Base-by-base conservation (phyloP, 306 rosid genomes). In the Styphnolobium japonicum region DNA sequence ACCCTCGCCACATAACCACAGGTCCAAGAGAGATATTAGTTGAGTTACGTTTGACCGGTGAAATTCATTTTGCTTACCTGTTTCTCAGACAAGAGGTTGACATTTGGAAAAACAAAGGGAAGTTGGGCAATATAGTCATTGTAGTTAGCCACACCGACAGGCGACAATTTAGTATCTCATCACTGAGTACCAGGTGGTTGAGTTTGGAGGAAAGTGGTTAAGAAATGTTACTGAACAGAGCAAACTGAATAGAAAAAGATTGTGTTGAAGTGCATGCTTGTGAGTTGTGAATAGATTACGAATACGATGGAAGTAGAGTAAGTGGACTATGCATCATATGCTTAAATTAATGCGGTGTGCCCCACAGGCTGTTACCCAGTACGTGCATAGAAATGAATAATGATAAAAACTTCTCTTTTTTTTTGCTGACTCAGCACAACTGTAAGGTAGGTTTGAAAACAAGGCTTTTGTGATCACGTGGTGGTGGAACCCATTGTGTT, bases 351-450 rank as follows among this genome's bases (percentile, higher is more conserved):
- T n/a, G n/a, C n/a, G n/a, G n/a, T n/a, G n/a, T n/a, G n/a, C n/a
- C n/a, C n/a, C n/a, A n/a, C 77, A 79, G 73, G 76, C 67, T 77
- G 55, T 66, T 63, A 33, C 5, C 10, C n/a, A n/a, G n/a, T n/a
- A n/a, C n/a, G n/a, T n/a, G n/a, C n/a, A n/a, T n/a, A n/a, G n/a
- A n/a, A n/a, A n/a, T n/a, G n/a, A n/a, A n/a, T n/a, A n/a, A n/a
- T n/a, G n/a, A n/a, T n/a, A n/a, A n/a, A n/a, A n/a, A n/a, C n/a
- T n/a, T n/a, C n/a, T n/a, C n/a, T n/a, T n/a, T n/a, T n/a, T n/a
- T n/a, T n/a, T n/a, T n/a, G n/a, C n/a, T n/a, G n/a, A n/a, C 65
- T 27, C 2, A 34, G 7, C 40, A 53, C 37, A 15, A 36, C 77
- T n/a, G 11, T n/a, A n/a, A n/a, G 77, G 23, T 36, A 19, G 75